Conservation (phyloP, 2,329 filamentous ascomycete genomes). For the Pleoardoris graminearum region DNA sequence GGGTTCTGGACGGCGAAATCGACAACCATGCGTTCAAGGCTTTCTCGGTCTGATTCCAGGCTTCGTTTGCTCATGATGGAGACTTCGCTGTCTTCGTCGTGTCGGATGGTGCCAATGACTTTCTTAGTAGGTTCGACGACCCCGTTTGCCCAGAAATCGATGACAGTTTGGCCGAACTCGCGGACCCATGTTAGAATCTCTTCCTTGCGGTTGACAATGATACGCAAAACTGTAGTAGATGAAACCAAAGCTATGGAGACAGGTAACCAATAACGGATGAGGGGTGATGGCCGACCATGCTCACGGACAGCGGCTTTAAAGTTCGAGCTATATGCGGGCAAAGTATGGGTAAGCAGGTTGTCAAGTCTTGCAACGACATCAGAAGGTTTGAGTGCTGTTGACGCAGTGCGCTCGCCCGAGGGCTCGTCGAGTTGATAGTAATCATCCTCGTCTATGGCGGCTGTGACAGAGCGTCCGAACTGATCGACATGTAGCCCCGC, state of each 20-base stretch:
- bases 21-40: slow-evolving; percentile 95
- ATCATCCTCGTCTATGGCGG: slow-evolving; percentile 58
- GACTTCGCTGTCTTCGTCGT: slow-evolving; percentile 90
- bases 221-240: slow-evolving; percentile 80
- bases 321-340: slow-evolving; percentile 67
- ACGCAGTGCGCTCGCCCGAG: slow-evolving; percentile 39
- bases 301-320: slow-evolving; percentile 61
- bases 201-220: slow-evolving; percentile 73
- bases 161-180: slow-evolving; percentile 74
- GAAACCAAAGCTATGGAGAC: slow-evolving; percentile 69
- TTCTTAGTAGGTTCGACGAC: slow-evolving; percentile 82
- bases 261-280: slow-evolving; percentile 90
- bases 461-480: slow-evolving; percentile 60
- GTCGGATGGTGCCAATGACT: slow-evolving; percentile 87
- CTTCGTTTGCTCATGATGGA: slow-evolving; percentile 96
- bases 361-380: slow-evolving; percentile 69
- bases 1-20: slow-evolving; percentile 90
- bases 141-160: slow-evolving; percentile 97
- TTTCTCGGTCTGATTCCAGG: slow-evolving; percentile 84
- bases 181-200: slow-evolving; percentile 80
- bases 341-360: slow-evolving; percentile 66
- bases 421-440: slow-evolving; percentile 49
- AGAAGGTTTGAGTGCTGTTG: slow-evolving; percentile 48
- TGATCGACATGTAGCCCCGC: slow-evolving; percentile 59
- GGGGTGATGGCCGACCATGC: slow-evolving; percentile 73